Evolutionary conservation across 257 asterid genomes (phyloP).

Genomic region (Nicotiana undulata): DNA sequence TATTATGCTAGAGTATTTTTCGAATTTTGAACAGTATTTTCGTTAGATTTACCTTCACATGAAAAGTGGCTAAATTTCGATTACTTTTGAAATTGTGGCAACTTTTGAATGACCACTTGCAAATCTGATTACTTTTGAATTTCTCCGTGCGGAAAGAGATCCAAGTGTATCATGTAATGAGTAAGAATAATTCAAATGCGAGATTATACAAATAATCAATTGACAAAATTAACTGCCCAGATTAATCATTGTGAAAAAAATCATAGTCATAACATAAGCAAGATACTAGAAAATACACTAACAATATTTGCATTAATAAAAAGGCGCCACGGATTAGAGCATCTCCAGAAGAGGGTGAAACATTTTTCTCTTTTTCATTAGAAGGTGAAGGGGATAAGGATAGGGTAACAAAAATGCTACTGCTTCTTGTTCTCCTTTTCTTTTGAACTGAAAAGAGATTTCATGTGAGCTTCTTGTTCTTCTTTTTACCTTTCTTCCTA

Average conservation of each 20-base stretch:
- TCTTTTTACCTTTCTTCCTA: slow-evolving; percentile 56
- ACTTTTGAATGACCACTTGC: too few relatives aligned
- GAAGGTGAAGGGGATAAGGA: neutral
- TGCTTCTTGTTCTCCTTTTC: slow-evolving; percentile 33
- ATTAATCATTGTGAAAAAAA: neutral
- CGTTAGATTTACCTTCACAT: too few relatives aligned
- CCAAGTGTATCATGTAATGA: neutral
- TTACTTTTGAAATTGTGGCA: too few relatives aligned
- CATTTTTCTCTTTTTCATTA: neutral
- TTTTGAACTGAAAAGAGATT: too few relatives aligned
- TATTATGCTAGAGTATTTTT: too few relatives aligned
- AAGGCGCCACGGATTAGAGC: neutral
- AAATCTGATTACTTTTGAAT: too few relatives aligned
- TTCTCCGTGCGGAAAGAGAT: neutral
- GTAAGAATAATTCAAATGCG: neutral
- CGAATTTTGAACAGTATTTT: too few relatives aligned
- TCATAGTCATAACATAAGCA: neutral
- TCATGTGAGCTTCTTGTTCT: slow-evolving; percentile 23
- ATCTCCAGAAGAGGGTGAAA: neutral
- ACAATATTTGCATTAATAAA: neutral
- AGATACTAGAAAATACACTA: neutral
- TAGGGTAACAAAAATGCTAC: neutral
- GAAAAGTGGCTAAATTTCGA: too few relatives aligned
- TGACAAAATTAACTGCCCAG: neutral
- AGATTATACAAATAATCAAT: neutral